Base-by-base conservation (phyloP, 768 basidiomycete species). In the Phylloporus arenicola region DNA sequence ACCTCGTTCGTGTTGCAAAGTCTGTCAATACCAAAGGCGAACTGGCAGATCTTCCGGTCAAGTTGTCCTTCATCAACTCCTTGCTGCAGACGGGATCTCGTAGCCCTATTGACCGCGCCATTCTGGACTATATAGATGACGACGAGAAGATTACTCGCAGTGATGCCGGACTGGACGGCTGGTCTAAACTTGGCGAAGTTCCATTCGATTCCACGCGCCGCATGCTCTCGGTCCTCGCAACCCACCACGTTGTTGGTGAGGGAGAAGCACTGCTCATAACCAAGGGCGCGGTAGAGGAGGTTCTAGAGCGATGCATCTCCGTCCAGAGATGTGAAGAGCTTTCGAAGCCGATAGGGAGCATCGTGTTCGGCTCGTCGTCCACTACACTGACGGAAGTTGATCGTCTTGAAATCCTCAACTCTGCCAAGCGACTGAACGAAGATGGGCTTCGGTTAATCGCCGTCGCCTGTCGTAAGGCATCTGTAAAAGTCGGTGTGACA, bases 151-250 rank as follows among this genome's bases (percentile, higher is more conserved):
- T 25, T 19, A 33, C 45, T 8, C 19, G 50, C 17, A 33, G 16
- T 29, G 57, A 56, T 34, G 24, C 20, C 17, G 50, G 53, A 19
- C 31, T 53, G 4, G 59, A 58, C 1, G 41, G 45, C 6, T 69
- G 66, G 69, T 49, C 35, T 47, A 69, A 69, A 53, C 51, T 68
- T 1, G 63, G 66, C 6, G 68, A 69, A 56, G 64, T 69, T 53
- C 68, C 68, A 20, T 69, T 69, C 34, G 69, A 69, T 48, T 70
- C 69, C 12, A 54, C 69, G 6, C 66, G 69, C 42, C 68, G 69
- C 34, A 60, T 69, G 52, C 68, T 69, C 29, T 70, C 68, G 17
- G 30, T 69, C 14, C 66, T 69, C 2, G 63, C 72, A 1, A 68
- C 68, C 65, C 47, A n/a, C 17, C 33, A 43, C 19, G 55, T 51